Evolutionary conservation across 441 rosid genomes (phyloP).

Genomic region (California macrophylla): DNA sequence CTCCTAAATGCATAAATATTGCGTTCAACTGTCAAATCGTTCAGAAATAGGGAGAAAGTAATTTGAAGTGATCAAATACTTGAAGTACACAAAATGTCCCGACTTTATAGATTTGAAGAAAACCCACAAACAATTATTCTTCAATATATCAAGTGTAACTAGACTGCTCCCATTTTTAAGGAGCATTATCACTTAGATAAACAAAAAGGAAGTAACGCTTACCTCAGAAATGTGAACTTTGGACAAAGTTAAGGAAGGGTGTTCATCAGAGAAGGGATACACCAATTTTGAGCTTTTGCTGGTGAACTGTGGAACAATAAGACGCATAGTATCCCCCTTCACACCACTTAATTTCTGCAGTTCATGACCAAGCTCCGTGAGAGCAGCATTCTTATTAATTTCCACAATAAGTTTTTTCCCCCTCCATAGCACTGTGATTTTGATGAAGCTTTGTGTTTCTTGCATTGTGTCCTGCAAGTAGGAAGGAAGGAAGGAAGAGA

Average conservation of each 20-base stretch:
- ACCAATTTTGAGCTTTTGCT: constrained; percentile 59
- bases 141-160: neutral
- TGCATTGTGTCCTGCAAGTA: constrained; percentile 33
- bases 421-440: constrained; percentile 57
- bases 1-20: neutral
- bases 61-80: neutral
- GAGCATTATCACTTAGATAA: neutral
- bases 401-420: constrained; percentile 49
- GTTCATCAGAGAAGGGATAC: constrained; percentile 56
- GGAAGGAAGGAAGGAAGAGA: neutral
- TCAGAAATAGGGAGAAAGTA: neutral
- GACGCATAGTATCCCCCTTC: constrained; percentile 61
- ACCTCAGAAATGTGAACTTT: constrained; percentile 55
- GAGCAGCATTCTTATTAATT: constrained; percentile 40
- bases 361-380: constrained; percentile 63
- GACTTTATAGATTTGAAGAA: neutral
- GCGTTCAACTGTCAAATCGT: neutral
- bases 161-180: neutral
- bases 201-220: constrained; percentile 4
- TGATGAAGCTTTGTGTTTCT: constrained; percentile 26
- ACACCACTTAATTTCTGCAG: constrained; percentile 59
- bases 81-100: neutral
- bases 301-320: constrained; percentile 51
- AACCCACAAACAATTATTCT: neutral
- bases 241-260: constrained; percentile 45